These are phyloP conservation scores for Amylostereum chailletii DNA, from an alignment of 1,284 basidiomycete species.

Conservation along the genomic window DNA sequence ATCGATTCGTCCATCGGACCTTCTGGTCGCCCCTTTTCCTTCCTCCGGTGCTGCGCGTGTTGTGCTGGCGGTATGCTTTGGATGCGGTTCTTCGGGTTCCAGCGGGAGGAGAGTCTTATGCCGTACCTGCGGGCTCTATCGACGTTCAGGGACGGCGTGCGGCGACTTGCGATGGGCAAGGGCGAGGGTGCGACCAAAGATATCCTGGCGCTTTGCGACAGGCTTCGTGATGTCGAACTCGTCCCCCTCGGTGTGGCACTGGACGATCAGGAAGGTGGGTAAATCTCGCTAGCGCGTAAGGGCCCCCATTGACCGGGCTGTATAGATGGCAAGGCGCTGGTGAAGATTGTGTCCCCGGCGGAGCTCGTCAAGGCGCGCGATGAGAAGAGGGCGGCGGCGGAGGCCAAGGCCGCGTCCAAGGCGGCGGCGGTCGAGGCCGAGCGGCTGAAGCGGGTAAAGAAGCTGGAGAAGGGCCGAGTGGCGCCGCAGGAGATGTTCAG, in stretches of 20 bases:
- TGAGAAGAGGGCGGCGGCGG: conserved; percentile 74
- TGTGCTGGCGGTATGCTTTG: neutral
- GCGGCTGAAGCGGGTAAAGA: conserved; percentile 70
- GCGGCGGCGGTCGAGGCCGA: conserved; percentile 67
- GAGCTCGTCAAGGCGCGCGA: conserved; percentile 81
- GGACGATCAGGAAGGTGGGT: conserved; percentile 88
- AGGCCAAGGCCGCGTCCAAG: conserved; percentile 80
- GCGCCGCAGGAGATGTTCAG: conserved; percentile 79
- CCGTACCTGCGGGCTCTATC: conserved; percentile 86
- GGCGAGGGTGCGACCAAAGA: conserved; percentile 62
- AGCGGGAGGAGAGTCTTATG: conserved; percentile 84
- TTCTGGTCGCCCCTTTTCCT: neutral
- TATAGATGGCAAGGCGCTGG: conserved; percentile 85
- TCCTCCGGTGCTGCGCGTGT: neutral
- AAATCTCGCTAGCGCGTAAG: conserved; percentile 1
- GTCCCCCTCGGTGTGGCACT: conserved; percentile 91
- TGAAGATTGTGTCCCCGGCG: conserved; percentile 85
- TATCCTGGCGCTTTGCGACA: conserved; percentile 81
- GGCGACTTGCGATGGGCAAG: conserved; percentile 74
- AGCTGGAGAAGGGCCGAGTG: conserved; percentile 78
- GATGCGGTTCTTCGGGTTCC: neutral
- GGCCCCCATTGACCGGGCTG: neutral
- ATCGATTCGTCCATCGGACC: too few species aligned
- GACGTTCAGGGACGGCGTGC: conserved; percentile 86
- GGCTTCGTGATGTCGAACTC: conserved; percentile 83